Conservation (phyloP, 371 early-diverging fungal genomes). For the Mortierella polycephala region DNA sequence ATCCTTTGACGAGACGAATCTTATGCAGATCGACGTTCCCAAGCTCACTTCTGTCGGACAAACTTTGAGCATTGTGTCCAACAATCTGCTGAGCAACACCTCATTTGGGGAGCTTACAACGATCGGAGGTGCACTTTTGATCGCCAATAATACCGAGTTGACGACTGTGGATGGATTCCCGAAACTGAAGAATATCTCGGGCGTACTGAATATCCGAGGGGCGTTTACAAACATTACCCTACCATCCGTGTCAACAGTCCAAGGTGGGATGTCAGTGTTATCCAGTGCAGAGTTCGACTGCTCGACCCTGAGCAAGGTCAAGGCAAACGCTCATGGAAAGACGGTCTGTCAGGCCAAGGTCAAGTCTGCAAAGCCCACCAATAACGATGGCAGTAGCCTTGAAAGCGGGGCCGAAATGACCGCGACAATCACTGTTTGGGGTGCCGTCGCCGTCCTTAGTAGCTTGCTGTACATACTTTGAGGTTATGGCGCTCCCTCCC, state of each 20-base stretch:
- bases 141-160: slow-evolving; percentile 60
- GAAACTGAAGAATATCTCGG: slow-evolving; percentile 60
- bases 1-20: slow-evolving; percentile 60
- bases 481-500: no score
- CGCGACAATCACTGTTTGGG: no score
- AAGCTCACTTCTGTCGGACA: slow-evolving; percentile 56
- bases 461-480: no score
- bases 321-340: slow-evolving; percentile 43
- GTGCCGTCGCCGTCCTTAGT: no score
- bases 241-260: slow-evolving; percentile 56
- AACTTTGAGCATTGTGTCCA: slow-evolving; percentile 61
- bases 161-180: slow-evolving; percentile 56
- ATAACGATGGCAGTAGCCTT: slow-evolving; percentile 1
- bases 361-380: slow-evolving; percentile 33
- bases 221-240: slow-evolving; percentile 57
- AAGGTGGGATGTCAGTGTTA: slow-evolving; percentile 47
- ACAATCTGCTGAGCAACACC: slow-evolving; percentile 55
- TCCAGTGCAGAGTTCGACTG: slow-evolving; percentile 53
- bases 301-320: slow-evolving; percentile 33
- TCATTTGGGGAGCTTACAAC: slow-evolving; percentile 56
- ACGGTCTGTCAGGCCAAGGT: slow-evolving; percentile 34
- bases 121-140: slow-evolving; percentile 63
- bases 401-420: background rate
- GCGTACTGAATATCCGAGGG: slow-evolving; percentile 63
- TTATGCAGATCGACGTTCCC: slow-evolving; percentile 49